phyloP scores from a whole-genome alignment of 2,329 filamentous ascomycete species.

The Dactylellina parvicollis region DNA sequence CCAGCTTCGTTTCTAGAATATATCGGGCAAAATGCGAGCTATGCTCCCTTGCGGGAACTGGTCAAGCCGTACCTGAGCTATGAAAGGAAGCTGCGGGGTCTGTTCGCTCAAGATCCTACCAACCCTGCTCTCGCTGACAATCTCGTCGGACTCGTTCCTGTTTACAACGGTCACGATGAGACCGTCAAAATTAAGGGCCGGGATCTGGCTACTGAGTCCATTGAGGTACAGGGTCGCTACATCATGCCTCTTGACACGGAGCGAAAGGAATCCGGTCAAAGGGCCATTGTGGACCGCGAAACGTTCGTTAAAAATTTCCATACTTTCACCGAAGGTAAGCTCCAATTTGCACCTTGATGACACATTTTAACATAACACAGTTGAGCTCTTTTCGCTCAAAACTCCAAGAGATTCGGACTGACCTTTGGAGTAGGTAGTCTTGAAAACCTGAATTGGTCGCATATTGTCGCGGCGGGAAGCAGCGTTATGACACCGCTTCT shows the following conservation, averaged over 20 bases:
- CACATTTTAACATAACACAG: neutral
- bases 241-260: conserved; percentile 74
- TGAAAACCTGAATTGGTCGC: conserved; percentile 72
- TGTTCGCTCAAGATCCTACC: conserved; percentile 73
- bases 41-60: conserved; percentile 67
- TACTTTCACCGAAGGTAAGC: conserved; percentile 79
- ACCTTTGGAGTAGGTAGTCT: conserved; percentile 26
- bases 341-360: neutral
- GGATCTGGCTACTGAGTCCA: conserved; percentile 68
- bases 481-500: conserved; percentile 81
- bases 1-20: conserved; percentile 63
- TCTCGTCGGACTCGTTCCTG: conserved; percentile 67
- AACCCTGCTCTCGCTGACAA: conserved; percentile 59
- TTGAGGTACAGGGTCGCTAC: conserved; percentile 70
- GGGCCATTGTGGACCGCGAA: conserved; percentile 74
- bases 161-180: conserved; percentile 66
- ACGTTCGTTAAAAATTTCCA: conserved; percentile 82
- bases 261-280: conserved; percentile 70
- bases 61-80: conserved; percentile 74
- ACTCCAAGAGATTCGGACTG: neutral
- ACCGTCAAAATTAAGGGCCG: conserved; percentile 72
- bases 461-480: conserved; percentile 83
- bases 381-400: too few relatives aligned
- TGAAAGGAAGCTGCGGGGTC: conserved; percentile 72
- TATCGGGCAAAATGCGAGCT: conserved; percentile 67